A percentile compares a stretch with the other conserved stretches of the same genome.
Evolutionary conservation across 768 basidiomycete genomes (phyloP).

Genomic region (Tephrocybe sp.): DNA sequence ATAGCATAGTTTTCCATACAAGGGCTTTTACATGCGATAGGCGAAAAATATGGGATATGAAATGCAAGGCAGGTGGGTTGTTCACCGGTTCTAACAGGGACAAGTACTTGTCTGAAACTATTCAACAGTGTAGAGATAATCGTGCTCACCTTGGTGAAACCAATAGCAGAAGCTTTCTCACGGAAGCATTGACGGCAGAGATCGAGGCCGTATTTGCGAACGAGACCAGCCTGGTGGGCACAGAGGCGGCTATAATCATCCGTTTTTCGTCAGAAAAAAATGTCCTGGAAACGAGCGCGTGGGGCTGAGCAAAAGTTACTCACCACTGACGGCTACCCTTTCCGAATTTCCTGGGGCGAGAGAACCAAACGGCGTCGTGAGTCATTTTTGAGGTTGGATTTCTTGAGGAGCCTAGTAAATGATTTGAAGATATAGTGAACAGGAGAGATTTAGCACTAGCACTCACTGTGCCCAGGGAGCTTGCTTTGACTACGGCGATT

Average conservation of each 20-base stretch:
- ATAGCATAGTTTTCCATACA: slow-evolving; percentile 17
- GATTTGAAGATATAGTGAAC: neutral
- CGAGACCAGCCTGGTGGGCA: slow-evolving; percentile 96
- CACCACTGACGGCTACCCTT: slow-evolving; percentile 96
- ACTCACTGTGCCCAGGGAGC: slow-evolving; percentile 28
- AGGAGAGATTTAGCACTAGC: slow-evolving; percentile 1
- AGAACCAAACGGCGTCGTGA: slow-evolving; percentile 98
- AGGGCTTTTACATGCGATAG: slow-evolving; percentile 5
- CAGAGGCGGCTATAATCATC: slow-evolving; percentile 73
- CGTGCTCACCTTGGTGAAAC: slow-evolving; percentile 82
- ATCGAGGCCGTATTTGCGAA: slow-evolving; percentile 96
- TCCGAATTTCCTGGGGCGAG: slow-evolving; percentile 91
- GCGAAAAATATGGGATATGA: neutral
- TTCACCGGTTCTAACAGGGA: slow-evolving; percentile 44
- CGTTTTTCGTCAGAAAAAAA: neutral
- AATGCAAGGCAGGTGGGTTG: neutral
- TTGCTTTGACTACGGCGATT: slow-evolving; percentile 14
- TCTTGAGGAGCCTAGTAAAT: slow-evolving; percentile 16
- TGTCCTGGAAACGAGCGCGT: neutral
- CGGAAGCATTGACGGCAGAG: slow-evolving; percentile 99
- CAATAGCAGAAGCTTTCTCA: slow-evolving; percentile 90
- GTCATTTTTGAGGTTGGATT: slow-evolving; percentile 62
- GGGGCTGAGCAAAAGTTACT: slow-evolving; percentile 23
- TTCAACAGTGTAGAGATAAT: neutral
- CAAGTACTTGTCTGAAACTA: neutral